Conservation (phyloP, 176 grass and related monocot species). For the Hordeum vulgare region MorexV3_pseudomolecules_assembly NC_058521.1:22169304-22169803, state of each 20-base stretch:
- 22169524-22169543: neutral
- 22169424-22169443: too few species aligned
- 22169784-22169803: too few species aligned
- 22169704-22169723: neutral
- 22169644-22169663: neutral
- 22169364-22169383: neutral
- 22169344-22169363: constrained; percentile 73
- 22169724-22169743: neutral
- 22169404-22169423: neutral
- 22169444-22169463: too few species aligned
- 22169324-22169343: constrained; percentile 77
- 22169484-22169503: neutral
- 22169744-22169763: neutral
- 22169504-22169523: too few species aligned
- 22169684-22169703: neutral
- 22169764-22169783: neutral
- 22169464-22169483: neutral
- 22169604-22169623: neutral
- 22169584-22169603: neutral
- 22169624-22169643: neutral
- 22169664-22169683: neutral
- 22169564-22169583: neutral
- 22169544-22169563: neutral
- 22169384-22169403: neutral
- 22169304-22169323: constrained; percentile 75